Percentiles rank a stretch among this genome's conserved stretches.
phyloP scores from a whole-genome alignment of 495 filamentous ascomycete genomes.

The Penicillium goetzii region DNA sequence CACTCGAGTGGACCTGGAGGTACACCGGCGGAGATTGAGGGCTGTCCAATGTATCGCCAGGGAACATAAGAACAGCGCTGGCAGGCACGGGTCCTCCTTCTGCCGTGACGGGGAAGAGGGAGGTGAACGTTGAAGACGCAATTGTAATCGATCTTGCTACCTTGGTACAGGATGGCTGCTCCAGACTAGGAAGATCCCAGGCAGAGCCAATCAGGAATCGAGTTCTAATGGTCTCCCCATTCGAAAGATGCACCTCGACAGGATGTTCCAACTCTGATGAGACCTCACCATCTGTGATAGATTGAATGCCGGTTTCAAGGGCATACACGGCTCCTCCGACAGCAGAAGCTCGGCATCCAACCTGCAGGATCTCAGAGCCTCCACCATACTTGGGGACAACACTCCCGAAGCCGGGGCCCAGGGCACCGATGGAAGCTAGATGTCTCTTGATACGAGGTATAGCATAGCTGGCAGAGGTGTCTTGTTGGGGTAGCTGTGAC shows the following conservation, averaged over 20 bases:
- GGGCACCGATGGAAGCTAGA: slow-evolving; percentile 81
- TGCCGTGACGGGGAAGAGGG: slow-evolving; percentile 68
- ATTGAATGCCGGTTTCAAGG: slow-evolving; percentile 66
- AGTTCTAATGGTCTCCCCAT: slow-evolving; percentile 62
- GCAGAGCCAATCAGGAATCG: slow-evolving; percentile 56
- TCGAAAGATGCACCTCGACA: slow-evolving; percentile 58
- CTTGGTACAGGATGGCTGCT: slow-evolving; percentile 27
- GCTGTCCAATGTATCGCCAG: slow-evolving; percentile 51
- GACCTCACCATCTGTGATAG: slow-evolving; percentile 32
- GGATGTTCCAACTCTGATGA: slow-evolving; percentile 23
- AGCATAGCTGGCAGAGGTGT: slow-evolving; percentile 67
- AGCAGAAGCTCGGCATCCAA: slow-evolving; percentile 87
- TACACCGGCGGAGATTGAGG: slow-evolving; percentile 62
- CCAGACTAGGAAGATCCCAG: slow-evolving; percentile 42
- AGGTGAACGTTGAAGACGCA: slow-evolving; percentile 65
- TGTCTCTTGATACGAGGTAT: slow-evolving; percentile 75
- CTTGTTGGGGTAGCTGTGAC: slow-evolving; percentile 58
- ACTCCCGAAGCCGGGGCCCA: slow-evolving; percentile 83
- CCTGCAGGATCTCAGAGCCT: slow-evolving; percentile 87
- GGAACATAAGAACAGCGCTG: slow-evolving; percentile 74
- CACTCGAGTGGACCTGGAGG: slow-evolving; percentile 77
- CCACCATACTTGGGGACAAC: slow-evolving; percentile 93
- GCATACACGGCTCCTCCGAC: slow-evolving; percentile 93
- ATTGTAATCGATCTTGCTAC: slow-evolving; percentile 60
- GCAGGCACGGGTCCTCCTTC: slow-evolving; percentile 77